Evolutionary conservation across 163 green algal species (phyloP).

Genomic region (Scenedesmus sp.): DNA sequence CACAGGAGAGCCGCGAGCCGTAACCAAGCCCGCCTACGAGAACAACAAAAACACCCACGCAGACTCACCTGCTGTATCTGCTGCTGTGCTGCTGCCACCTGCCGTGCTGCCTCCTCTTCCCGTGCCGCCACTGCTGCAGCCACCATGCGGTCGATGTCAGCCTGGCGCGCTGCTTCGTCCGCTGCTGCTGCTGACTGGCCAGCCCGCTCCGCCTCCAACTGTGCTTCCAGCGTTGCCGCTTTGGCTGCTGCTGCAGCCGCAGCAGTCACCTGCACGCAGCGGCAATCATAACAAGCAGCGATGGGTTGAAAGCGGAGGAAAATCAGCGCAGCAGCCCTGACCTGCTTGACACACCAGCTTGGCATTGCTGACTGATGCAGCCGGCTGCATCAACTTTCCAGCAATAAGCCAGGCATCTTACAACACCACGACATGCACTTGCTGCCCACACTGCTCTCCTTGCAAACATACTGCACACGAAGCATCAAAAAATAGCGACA

Average conservation of each 20-base stretch:
- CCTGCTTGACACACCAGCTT: neutral
- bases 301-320: neutral
- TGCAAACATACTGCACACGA: neutral
- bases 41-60: neutral
- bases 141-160: constrained; percentile 48
- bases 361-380: neutral
- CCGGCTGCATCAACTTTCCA: neutral
- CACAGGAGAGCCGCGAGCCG: neutral
- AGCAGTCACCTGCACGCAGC: neutral
- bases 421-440: neutral
- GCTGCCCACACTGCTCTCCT: neutral
- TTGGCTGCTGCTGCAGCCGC: constrained; percentile 36
- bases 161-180: constrained; percentile 37
- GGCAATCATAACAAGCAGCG: neutral
- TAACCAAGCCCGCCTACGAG: neutral
- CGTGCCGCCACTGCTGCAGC: constrained; percentile 46
- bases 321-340: neutral
- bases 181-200: constrained; percentile 22
- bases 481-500: too few species aligned
- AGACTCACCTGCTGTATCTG: constrained; percentile 37
- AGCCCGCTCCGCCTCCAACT: constrained; percentile 44
- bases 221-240: constrained; percentile 35
- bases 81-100: constrained; percentile 36
- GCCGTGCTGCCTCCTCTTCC: constrained; percentile 47
- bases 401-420: neutral